Evolutionary conservation across 148 eudicot species (phyloP), one percentile per base, ranked within the genome.

Genomic region (Fallopia convolvulus): DNA sequence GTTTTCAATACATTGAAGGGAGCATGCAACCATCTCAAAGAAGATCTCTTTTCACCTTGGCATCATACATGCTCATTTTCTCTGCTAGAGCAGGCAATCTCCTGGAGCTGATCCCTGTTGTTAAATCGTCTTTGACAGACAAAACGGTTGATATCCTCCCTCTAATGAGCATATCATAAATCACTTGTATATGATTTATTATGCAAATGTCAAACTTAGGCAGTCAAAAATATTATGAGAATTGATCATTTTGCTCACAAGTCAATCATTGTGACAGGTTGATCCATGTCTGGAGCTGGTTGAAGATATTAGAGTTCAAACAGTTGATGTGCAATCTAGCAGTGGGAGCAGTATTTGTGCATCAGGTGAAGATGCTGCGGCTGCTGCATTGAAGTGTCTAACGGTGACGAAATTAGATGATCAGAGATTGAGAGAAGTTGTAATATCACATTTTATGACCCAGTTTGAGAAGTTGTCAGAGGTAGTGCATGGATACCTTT

Each of bases 11-110:
- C 77, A 21, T 74, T 84, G 85, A 80, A 91, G 97, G 91, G 73
- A 87, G 87, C 78, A 75, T 92, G 77, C 95, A 78, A 79, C 91
- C 93, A 83, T 88, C 88, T 46, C 86, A 84, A 55, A 88, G 93
- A 84, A 85, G 96, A 86, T 93, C 98, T 79, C 90, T 93, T 79
- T 91, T 89, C 83, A 91, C 90, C 15, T 76, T 88, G 89, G 93
- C 96, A 26, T 88, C 93, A 39, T 82, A 83, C 88, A 93, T 93
- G 98, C 90, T 93, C 52, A 83, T 93, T 77, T 83, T 88, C 79
- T 83, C 91, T 70, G 92, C 98, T 39, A 82, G 88, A 88, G 98
- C 90, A 55, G 86, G 89, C 86, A 86, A 84, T 84, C 87, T 93
- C 80, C 89, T 83, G n/a, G 95, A 89, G 85, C 83, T 93, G 81